Base-by-base conservation (phyloP, 805 yeast species). In the Metschnikowia reukaufii region DNA sequence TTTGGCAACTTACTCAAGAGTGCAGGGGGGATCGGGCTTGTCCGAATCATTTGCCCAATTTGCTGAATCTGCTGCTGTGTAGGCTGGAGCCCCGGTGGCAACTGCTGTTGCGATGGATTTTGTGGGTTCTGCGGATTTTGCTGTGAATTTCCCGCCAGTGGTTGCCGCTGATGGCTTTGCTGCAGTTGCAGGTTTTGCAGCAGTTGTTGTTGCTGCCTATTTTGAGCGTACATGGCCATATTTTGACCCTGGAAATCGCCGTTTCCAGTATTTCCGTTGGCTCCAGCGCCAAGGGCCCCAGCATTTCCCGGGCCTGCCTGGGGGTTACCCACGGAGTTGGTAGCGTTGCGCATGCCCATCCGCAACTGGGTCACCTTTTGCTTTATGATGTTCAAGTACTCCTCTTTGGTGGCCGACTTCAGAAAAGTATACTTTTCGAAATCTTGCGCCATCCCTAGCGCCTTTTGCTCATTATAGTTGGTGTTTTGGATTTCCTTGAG, bases 21-120 rank as follows among this genome's bases (percentile, higher is more conserved):
- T 2, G 81, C 78, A 13, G 78, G 78, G 0, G 96, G 96, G 42
- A 90, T 88, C 3, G 88, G 89, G 2, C 81, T 68, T 36, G 79
- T 81, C 51, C 84, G 79, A 60, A 87, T 73, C 53, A 76, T 61
- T 41, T 64, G 62, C 36, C 65, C 60, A 43, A 72, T 64, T 48
- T 68, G 73, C 45, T 67, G 71, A 48, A 73, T 65, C 50, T 72
- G 76, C 45, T 54, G 62, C 47, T 49, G 60, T 7, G 52, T 42
- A 54, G 62, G 48, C 41, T 52, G 57, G 7, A 46, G 36, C 4
- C 42, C 35, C 32, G 36, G 56, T 10, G 41, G 49, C 31, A 47
- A 44, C 39, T 45, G 37, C 17, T 25, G 27, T 18, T 37, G 45
- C 35, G 25, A 39, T 7, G 27, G 27, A 10, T 23, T 31, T 15